Evolutionary conservation across 768 basidiomycete genomes (phyloP).

Genomic region (Tulasnella sp.): DNA sequence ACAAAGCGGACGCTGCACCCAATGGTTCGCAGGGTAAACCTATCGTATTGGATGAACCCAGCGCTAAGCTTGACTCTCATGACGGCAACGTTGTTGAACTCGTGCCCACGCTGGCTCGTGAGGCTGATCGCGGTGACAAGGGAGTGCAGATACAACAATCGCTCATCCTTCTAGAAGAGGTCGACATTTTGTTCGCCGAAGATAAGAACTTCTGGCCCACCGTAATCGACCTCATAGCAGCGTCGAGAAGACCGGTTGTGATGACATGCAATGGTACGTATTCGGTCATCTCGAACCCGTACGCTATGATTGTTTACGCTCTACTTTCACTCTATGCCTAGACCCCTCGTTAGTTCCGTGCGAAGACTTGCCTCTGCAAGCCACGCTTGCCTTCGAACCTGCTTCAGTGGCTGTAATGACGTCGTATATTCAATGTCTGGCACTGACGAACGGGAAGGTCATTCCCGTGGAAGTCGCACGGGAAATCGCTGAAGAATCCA

Average conservation of each 20-base stretch:
- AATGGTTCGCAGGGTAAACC: neutral
- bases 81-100: slow-evolving; percentile 73
- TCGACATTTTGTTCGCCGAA: slow-evolving; percentile 83
- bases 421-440: slow-evolving; percentile 59
- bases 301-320: neutral
- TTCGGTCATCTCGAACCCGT: neutral
- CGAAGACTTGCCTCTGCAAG: slow-evolving; percentile 65
- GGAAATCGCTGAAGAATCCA: neutral
- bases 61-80: slow-evolving; percentile 80
- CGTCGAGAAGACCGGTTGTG: slow-evolving; percentile 79
- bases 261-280: slow-evolving; percentile 87
- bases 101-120: slow-evolving; percentile 20
- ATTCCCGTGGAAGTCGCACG: slow-evolving; percentile 22
- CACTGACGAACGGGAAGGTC: slow-evolving; percentile 42
- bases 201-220: slow-evolving; percentile 80
- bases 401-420: slow-evolving; percentile 42
- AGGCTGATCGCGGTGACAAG: neutral
- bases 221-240: slow-evolving; percentile 66
- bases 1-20: neutral
- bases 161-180: slow-evolving; percentile 86
- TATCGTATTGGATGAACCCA: slow-evolving; percentile 58
- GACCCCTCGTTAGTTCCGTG: slow-evolving; percentile 65
- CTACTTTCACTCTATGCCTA: slow-evolving; percentile 24
- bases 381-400: slow-evolving; percentile 51
- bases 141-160: slow-evolving; percentile 51